These are phyloP conservation scores for Cladophialophora chaetospira DNA, from an alignment of 2,329 filamentous ascomycete genomes.

Conservation along the genomic window DNA sequence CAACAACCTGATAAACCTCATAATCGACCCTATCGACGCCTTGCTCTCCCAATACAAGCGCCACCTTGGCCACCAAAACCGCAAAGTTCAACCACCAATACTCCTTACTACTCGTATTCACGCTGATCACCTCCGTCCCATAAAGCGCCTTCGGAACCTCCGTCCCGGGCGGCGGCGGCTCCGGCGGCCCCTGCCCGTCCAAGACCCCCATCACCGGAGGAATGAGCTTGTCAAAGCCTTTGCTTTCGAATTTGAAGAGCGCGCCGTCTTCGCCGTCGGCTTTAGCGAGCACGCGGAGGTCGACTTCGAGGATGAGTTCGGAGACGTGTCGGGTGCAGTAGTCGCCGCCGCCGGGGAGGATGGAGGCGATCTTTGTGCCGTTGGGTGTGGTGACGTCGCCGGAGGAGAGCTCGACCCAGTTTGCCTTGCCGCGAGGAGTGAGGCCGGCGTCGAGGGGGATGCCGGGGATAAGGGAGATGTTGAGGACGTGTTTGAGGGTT, in stretches of 20 bases:
- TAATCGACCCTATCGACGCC: constrained; percentile 5
- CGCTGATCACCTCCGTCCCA: constrained; percentile 3
- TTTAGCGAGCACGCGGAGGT: constrained; percentile 1
- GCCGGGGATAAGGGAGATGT: neutral
- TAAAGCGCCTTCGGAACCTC: constrained; percentile 3
- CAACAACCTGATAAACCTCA: constrained; percentile 8
- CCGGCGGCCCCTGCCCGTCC: neutral
- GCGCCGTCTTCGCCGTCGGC: neutral
- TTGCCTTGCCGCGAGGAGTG: constrained; percentile 1
- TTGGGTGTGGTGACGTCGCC: neutral
- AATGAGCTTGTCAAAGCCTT: neutral
- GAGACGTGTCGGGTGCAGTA: constrained; percentile 9
- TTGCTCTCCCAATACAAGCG: neutral
- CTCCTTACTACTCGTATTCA: constrained; percentile 6
- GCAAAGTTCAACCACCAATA: constrained; percentile 9
- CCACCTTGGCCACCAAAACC: constrained; percentile 6
- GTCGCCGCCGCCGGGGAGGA: constrained; percentile 4
- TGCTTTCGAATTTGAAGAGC: constrained; percentile 10
- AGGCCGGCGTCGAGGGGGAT: constrained; percentile 3
- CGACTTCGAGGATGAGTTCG: constrained; percentile 4
- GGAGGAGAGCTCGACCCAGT: neutral
- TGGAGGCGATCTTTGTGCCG: neutral
- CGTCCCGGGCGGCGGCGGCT: neutral
- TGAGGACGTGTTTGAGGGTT: constrained; percentile 9
- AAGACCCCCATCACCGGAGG: constrained; percentile 2